Base-by-base conservation (phyloP, 164 flowering plant species). In the Dillenia turbinata region DNA sequence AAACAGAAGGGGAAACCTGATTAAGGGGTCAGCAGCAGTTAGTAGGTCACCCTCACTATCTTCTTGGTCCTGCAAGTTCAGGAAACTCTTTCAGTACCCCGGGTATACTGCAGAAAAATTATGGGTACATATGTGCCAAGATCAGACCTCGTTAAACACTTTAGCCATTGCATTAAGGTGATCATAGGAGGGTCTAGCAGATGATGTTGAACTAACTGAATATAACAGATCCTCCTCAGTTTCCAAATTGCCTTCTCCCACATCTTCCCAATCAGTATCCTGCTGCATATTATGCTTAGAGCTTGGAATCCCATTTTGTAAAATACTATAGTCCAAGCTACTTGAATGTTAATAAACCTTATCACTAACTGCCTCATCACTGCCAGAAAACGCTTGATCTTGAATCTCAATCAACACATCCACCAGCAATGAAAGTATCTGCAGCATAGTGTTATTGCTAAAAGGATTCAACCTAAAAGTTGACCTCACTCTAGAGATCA, bases 261-360 rank as follows among this genome's bases (percentile, higher is more conserved):
- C 69, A 70, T 91, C 95, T 72, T 94, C 98, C 96, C 96, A 94
- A 61, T 91, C 98, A 62, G 87, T 75, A 70, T 87, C 94, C 94
- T 93, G 82, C n/a, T 15, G 72, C 14, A 33, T 53, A 46, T 22
- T 52, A 59, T 47, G 53, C 44, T 19, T 51, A 13, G 52, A 59
- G 24, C 2, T 45, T 66, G 22, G 60, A 47, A 47, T 9, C 56
- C 43, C 16, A 5, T 26, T 9, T 12, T 43, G 24, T n/a, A 19
- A 9, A 17, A 5, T 61, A 17, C 10, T 26, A 26, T 26, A 26
- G 5, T 26, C 33, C 33, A 26, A 2, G 33, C 33, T 26, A 2
- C 33, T 1, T 26, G 3, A 5, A 56, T 43, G 59, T 10, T n/a
- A 8, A 44, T 43, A 43, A 44, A 51, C 26, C 9, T 9, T 13